A percentile compares a stretch with the other conserved stretches of the same genome.
Conservation (phyloP, 2,329 filamentous ascomycete genomes). For the Stagonosporopsis rhizophila region DNA sequence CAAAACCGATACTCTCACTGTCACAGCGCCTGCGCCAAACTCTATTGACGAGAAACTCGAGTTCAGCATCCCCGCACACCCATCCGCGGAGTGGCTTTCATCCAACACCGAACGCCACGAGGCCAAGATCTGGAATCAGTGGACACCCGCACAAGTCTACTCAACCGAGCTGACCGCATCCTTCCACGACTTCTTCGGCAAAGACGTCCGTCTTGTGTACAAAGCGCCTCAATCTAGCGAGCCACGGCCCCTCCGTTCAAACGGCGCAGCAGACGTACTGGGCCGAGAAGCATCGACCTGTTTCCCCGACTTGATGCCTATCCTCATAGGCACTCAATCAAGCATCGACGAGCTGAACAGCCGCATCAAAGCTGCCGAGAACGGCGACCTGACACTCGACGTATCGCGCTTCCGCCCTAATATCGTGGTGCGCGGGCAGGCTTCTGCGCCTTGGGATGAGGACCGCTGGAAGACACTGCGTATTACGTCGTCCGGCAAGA, state of each 20-base stretch:
- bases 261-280: conserved; percentile 61
- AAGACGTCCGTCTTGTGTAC: conserved; percentile 64
- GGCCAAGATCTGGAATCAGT: conserved; percentile 65
- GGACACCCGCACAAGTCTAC: conserved; percentile 66
- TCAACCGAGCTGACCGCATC: conserved; percentile 57
- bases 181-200: conserved; percentile 64
- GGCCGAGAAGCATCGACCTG: conserved; percentile 62
- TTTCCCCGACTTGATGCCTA: conserved; percentile 67
- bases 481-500: conserved; percentile 39
- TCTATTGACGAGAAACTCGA: conserved; percentile 39
- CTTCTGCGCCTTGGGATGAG: conserved; percentile 64
- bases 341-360: conserved; percentile 66
- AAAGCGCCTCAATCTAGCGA: conserved; percentile 61
- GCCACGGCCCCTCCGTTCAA: conserved; percentile 62
- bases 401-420: conserved; percentile 66
- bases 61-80: conserved; percentile 64
- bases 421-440: conserved; percentile 62
- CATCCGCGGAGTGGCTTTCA: conserved; percentile 61
- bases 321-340: conserved; percentile 63
- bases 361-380: conserved; percentile 54
- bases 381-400: conserved; percentile 62
- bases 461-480: conserved; percentile 68
- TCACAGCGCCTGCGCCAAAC: conserved; percentile 55
- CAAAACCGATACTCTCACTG: conserved; percentile 56
- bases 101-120: conserved; percentile 58